Evolutionary conservation across 345 rosid species (phyloP).

Genomic region (Hibiscus syriacus): DNA sequence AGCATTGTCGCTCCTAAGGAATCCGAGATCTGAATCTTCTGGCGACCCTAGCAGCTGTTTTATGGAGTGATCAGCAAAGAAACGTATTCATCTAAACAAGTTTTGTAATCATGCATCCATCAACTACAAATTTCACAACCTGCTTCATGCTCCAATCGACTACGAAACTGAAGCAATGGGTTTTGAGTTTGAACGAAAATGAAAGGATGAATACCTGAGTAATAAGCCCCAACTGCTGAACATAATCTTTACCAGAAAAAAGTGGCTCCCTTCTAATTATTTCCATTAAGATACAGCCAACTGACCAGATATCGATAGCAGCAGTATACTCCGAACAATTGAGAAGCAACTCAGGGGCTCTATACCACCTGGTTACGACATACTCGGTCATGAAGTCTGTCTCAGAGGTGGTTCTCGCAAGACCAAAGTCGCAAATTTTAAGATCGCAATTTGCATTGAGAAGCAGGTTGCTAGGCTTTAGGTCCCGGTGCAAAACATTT

Average conservation of each 20-base stretch:
- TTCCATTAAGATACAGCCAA: neutral
- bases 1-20: neutral
- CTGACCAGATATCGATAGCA: neutral
- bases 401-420: neutral
- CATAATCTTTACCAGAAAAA: neutral
- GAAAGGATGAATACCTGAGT: neutral
- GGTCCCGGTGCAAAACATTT: neutral
- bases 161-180: neutral
- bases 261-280: neutral
- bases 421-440: neutral
- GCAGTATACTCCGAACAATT: neutral
- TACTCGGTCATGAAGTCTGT: neutral
- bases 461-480: neutral
- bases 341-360: neutral
- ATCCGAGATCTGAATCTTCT: neutral
- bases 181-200: neutral
- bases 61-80: neutral
- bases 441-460: neutral
- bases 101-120: neutral
- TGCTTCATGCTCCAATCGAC: no score
- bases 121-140: neutral
- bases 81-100: neutral
- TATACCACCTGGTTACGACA: neutral
- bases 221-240: neutral
- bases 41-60: neutral